phyloP scores from a whole-genome alignment of 2,329 filamentous ascomycete species.

The Hypomyces perniciosus region DNA sequence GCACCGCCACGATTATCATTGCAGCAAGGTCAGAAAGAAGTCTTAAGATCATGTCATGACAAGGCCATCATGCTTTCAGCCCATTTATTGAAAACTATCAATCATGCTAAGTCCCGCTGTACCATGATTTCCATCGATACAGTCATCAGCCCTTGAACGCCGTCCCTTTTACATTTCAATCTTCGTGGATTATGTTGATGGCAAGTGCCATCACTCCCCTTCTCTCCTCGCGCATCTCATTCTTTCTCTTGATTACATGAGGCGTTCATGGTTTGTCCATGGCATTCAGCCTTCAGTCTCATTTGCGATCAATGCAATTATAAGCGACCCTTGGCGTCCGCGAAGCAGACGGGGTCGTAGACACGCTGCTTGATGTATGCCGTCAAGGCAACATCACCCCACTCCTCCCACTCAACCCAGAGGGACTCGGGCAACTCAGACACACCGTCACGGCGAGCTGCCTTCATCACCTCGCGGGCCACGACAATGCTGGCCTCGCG shows the following conservation, averaged over 20 bases:
- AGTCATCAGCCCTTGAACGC: conserved; percentile 1
- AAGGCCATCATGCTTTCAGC: not conserved
- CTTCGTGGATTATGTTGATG: not conserved
- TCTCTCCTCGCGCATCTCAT: not conserved
- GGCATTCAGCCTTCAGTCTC: not conserved
- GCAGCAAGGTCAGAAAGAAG: too few relatives aligned
- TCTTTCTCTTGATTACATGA: not conserved
- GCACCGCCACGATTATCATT: too few relatives aligned
- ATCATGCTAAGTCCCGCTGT: not conserved
- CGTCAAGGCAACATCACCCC: conserved; percentile 57
- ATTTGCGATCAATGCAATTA: conserved; percentile 14
- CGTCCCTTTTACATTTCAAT: conserved; percentile 4
- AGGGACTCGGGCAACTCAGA: conserved; percentile 61
- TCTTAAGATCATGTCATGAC: not conserved
- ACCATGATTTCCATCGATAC: not conserved
- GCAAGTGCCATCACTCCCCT: not conserved
- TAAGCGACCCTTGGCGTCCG: conserved; percentile 29
- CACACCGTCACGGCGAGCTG: conserved; percentile 76
- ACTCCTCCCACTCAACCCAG: conserved; percentile 68
- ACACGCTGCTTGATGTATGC: conserved; percentile 54
- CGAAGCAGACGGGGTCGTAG: conserved; percentile 51
- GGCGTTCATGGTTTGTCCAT: not conserved
- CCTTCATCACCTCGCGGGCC: conserved; percentile 87
- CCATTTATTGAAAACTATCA: not conserved
- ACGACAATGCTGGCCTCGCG: conserved; percentile 83